Evolutionary conservation across 768 basidiomycete species (phyloP).

Genomic region (Chalciporus piperatus): DNA sequence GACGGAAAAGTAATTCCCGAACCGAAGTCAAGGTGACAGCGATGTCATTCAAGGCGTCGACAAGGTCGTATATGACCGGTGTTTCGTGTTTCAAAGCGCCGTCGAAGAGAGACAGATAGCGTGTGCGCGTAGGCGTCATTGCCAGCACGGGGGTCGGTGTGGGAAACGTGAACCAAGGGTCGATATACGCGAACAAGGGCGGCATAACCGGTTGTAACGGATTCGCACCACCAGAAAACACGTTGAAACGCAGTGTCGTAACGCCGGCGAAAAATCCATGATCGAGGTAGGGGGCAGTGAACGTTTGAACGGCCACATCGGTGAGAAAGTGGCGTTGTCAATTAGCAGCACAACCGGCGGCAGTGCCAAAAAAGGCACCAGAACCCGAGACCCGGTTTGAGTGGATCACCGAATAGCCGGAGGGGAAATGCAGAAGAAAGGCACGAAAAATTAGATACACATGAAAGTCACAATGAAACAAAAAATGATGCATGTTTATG

Average conservation of each 20-base stretch:
- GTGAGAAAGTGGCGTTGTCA: not conserved
- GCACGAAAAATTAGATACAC: not conserved
- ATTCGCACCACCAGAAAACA: constrained; percentile 13
- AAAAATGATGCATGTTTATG: not conserved
- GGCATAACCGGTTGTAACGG: constrained; percentile 1
- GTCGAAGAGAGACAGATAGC: not conserved
- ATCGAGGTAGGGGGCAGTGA: constrained; percentile 1
- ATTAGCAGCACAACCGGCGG: constrained; percentile 14
- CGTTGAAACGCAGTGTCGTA: constrained; percentile 4
- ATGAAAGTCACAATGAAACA: not conserved
- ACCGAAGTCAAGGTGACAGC: constrained; percentile 5
- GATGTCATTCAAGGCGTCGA: constrained; percentile 1
- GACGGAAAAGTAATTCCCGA: constrained; percentile 12
- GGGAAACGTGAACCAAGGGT: not conserved
- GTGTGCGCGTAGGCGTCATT: not conserved
- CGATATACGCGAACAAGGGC: not conserved
- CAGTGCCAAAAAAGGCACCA: constrained; percentile 7
- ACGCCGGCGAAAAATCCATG: not conserved
- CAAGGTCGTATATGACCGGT: constrained; percentile 1
- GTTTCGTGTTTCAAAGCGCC: constrained; percentile 1
- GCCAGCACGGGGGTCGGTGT: not conserved
- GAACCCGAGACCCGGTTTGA: constrained; percentile 3
- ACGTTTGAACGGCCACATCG: too few species aligned
- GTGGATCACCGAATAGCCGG: constrained; percentile 10
- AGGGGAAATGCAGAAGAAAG: too few species aligned